phyloP scores from a whole-genome alignment of 148 eudicot genomes.

The Heliosperma pusillum region DNA sequence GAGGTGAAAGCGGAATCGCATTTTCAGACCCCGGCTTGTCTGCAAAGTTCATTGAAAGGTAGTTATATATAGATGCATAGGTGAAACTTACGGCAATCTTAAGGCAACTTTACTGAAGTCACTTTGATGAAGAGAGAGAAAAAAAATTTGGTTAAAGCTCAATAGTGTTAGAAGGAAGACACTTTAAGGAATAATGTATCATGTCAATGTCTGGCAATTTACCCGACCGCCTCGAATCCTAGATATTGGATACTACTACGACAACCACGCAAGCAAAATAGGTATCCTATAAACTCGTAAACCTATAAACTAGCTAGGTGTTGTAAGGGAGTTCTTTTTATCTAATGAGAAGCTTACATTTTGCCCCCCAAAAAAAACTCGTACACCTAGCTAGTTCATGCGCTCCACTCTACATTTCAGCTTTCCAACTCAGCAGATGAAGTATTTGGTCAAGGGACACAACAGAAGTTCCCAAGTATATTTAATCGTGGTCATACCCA shows the following conservation, averaged over 20 bases:
- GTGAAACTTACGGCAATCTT: not conserved
- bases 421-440: not conserved
- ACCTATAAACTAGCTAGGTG: too few relatives aligned
- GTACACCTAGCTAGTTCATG: not conserved
- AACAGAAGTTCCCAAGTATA: not conserved
- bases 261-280: too few relatives aligned
- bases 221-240: too few relatives aligned
- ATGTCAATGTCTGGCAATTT: not conserved
- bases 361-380: too few relatives aligned
- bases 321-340: too few relatives aligned
- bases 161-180: too few relatives aligned
- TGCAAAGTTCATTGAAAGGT: slow-evolving; percentile 32
- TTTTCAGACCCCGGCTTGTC: slow-evolving; percentile 66
- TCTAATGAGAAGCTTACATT: too few relatives aligned
- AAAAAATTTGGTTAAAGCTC: too few relatives aligned
- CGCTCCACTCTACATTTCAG: not conserved
- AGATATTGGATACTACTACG: too few relatives aligned
- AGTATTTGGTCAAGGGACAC: not conserved
- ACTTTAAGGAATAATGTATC: too few relatives aligned
- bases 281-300: too few relatives aligned
- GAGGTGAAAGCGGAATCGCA: slow-evolving; percentile 91
- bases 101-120: not conserved
- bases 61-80: not conserved
- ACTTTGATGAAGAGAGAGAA: too few relatives aligned
- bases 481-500: not conserved